Evolutionary conservation across 140 eudicot genomes (phyloP), one percentile per base, ranked within the genome.

Genomic region (Anethum foeniculum): DNA sequence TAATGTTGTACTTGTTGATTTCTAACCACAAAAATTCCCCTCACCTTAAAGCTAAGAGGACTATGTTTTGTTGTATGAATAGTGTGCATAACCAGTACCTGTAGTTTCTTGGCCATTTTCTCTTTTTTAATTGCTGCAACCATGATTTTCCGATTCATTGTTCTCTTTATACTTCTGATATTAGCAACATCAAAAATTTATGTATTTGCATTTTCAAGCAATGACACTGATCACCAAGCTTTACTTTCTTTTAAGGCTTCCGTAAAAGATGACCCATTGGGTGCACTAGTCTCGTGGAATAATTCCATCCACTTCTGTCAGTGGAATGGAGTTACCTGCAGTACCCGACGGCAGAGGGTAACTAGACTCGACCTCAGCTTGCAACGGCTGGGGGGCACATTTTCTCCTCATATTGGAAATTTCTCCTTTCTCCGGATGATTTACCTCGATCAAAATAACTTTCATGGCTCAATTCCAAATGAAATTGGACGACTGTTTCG

Each of bases 1-100:
- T 12, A 12, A 13, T 47, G 52, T 47, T 41, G 46, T 41, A 41
- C 46, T 41, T 41, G 46, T 41, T 46, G 49, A 46, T 47, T 47
- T 47, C 52, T 47, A 15, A 47, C 18, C 52, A 47, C 52, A 47
- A 47, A 47, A 41, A 41, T 39, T 39, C 43, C 43, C 43, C 43
- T 39, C 43, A 2, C 43, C 43, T 39, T 39, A 39, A 94, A 92
- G 51, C 54, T 1, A 48, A 16, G 3, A 51, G 6, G 58, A 18
- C 19, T 51, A 5, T n/a, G 28, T 21, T 52, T 52, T 52, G n/a
- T 52, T 19, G n/a, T 5, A 5, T 52, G 10, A 54, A 12, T 39
- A 39, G 6, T 46, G 7, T 52, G 21, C 60, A 52, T 7, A 0
- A 18, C n/a, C 60, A 5, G n/a, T 16, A 52, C 7, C 58, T 3